These are phyloP conservation scores for Pleurotus tuoliensis DNA, from an alignment of 768 basidiomycete species.

Conservation along the genomic window DNA sequence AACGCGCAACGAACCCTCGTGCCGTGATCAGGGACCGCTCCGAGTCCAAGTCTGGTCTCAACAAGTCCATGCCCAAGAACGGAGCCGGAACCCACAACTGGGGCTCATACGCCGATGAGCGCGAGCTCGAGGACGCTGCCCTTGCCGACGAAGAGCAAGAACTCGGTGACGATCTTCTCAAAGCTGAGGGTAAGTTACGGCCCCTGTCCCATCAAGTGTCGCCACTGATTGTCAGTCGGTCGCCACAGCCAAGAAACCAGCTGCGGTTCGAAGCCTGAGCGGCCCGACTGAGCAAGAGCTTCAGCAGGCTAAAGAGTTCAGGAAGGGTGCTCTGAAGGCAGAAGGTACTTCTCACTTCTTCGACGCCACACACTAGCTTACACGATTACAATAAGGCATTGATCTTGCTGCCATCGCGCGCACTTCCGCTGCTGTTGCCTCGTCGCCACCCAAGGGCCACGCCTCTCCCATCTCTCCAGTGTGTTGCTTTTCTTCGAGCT, in stretches of 20 bases:
- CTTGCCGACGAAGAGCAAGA: constrained; percentile 54
- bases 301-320: constrained; percentile 58
- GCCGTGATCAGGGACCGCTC: constrained; percentile 77
- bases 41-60: constrained; percentile 71
- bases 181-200: constrained; percentile 11
- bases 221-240: constrained; percentile 6
- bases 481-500: background rate
- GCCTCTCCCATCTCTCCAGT: background rate
- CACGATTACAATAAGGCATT: constrained; percentile 22
- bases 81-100: constrained; percentile 85
- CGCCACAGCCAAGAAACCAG: constrained; percentile 22
- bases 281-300: constrained; percentile 61
- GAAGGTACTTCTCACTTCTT: constrained; percentile 34
- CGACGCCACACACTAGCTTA: background rate
- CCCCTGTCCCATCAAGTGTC: background rate
- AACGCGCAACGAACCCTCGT: constrained; percentile 65
- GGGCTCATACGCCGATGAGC: constrained; percentile 70
- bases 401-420: constrained; percentile 82
- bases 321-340: constrained; percentile 69
- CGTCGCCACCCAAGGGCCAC: constrained; percentile 36
- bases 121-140: constrained; percentile 54
- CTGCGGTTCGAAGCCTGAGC: constrained; percentile 32
- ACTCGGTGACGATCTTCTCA: constrained; percentile 26
- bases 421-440: constrained; percentile 69
- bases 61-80: constrained; percentile 68